Evolutionary conservation across 202 grass and related monocot genomes (phyloP), one percentile per base, ranked within the genome.

Genomic region (Zizania palustris): DNA sequence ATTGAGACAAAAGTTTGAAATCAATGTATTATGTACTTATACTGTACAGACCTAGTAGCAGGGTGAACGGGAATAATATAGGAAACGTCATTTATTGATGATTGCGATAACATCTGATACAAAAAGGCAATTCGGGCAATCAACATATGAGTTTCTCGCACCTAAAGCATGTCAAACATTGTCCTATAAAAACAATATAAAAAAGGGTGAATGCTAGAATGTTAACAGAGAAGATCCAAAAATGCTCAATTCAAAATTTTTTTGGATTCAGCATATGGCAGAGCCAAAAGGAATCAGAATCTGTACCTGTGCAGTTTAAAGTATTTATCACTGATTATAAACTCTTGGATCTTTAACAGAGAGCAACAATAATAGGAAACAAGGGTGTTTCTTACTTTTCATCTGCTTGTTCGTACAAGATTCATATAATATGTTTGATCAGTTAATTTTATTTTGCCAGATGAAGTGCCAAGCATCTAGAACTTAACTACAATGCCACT

Each of bases 111-210:
- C 19, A 84, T 86, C 39, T 89, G 91, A 87, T 98, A 90, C 37
- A 95, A 64, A 57, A 92, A 83, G 34, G 69, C 76, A 76, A 95
- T 60, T 81, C 92, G 96, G 43, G 74, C 11, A 67, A 78, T 58
- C 80, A 98, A 87, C 77, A 73, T 83, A 84, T 95, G 96, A 84
- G 57, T 82, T 43, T 95, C 71, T 56, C 83, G 85, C 68, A 95
- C 87, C 75, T 92, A 98, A 49, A 98, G 66, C 79, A 95, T 85
- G 58, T 95, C 96, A 88, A 79, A 87, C 91, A 95, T 90, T 78
- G 73, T 93, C 41, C 56, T 92, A 74, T 98, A 81, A 19, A 20
- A 70, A 77, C 45, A 76, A 49, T 15, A 63, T 50, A 75, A 54
- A 67, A 19, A 77, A 35, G 54, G 45, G 4, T 57, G 74, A 53